Percentiles rank a stretch among this genome's conserved stretches.
phyloP scores from a whole-genome alignment of 768 basidiomycete genomes.

The Pisolithus microcarpus region DNA sequence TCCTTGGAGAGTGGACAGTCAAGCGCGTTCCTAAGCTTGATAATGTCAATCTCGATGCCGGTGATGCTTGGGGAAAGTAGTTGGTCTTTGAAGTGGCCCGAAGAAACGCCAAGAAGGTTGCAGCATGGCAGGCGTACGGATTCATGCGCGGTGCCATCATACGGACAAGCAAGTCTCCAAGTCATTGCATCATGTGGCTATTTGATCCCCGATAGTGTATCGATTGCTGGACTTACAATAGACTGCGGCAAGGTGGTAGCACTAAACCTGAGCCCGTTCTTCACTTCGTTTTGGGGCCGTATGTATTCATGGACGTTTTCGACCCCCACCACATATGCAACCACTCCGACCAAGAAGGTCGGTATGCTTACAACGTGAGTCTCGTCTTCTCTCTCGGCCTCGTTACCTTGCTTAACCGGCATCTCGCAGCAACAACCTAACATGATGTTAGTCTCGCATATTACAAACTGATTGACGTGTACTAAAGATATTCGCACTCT shows the following conservation, averaged over 20 bases:
- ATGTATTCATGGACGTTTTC: slow-evolving; percentile 93
- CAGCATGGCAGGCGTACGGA: slow-evolving; percentile 91
- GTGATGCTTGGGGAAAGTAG: slow-evolving; percentile 60
- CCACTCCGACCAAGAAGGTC: slow-evolving; percentile 70
- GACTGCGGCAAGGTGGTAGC: slow-evolving; percentile 50
- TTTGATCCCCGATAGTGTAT: slow-evolving; percentile 42
- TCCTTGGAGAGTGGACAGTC: slow-evolving; percentile 70
- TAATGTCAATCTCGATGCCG: slow-evolving; percentile 32
- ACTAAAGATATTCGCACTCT: slow-evolving; percentile 37
- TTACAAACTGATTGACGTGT: neutral
- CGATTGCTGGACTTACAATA: slow-evolving; percentile 70
- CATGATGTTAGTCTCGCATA: slow-evolving; percentile 51
- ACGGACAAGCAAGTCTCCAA: slow-evolving; percentile 71
- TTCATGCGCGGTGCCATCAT: slow-evolving; percentile 96
- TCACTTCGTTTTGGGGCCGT: slow-evolving; percentile 53
- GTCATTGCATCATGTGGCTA: neutral
- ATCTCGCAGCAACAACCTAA: slow-evolving; percentile 55
- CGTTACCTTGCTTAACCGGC: slow-evolving; percentile 2
- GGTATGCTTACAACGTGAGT: slow-evolving; percentile 63
- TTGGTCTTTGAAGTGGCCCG: slow-evolving; percentile 73
- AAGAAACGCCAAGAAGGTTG: slow-evolving; percentile 89
- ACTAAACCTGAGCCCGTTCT: neutral
- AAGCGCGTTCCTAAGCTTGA: slow-evolving; percentile 49
- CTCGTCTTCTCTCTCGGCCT: neutral
- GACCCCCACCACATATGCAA: slow-evolving; percentile 85